Evolutionary conservation across 2,329 filamentous ascomycete species (phyloP).

Genomic region (Trichoderma sp.): DNA sequence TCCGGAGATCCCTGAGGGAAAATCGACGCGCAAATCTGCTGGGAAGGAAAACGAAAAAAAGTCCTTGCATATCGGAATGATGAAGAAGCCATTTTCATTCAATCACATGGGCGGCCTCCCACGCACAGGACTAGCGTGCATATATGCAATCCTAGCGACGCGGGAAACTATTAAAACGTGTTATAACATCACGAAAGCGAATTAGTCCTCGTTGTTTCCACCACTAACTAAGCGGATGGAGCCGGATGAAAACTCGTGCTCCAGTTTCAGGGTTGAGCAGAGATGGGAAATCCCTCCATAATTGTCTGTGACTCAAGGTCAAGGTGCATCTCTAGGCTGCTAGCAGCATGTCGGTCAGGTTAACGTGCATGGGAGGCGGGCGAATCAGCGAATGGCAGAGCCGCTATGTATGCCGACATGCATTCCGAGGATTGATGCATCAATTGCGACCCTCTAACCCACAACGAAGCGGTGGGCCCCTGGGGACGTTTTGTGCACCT

Average conservation of each 20-base stretch:
- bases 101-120: slow-evolving; percentile 25
- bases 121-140: slow-evolving; percentile 19
- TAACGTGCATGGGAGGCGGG: slow-evolving; percentile 22
- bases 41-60: not conserved
- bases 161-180: not conserved
- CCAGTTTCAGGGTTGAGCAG: not conserved
- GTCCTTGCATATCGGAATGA: not conserved
- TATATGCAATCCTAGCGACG: slow-evolving; percentile 2
- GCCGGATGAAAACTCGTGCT: slow-evolving; percentile 14
- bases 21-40: not conserved
- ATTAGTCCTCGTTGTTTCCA: not conserved
- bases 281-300: slow-evolving; percentile 15
- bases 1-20: not conserved
- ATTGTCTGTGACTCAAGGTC: slow-evolving; percentile 27
- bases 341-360: slow-evolving; percentile 29
- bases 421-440: slow-evolving; percentile 29
- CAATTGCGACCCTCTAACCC: slow-evolving; percentile 27
- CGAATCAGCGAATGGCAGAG: slow-evolving; percentile 23
- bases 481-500: slow-evolving; percentile 27
- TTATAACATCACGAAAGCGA: slow-evolving; percentile 2
- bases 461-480: slow-evolving; percentile 27
- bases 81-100: slow-evolving; percentile 10
- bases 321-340: slow-evolving; percentile 19
- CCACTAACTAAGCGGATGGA: not conserved
- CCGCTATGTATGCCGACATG: slow-evolving; percentile 17